Base-by-base conservation (phyloP, 1,139 yeast species). In the Suhomyces choctaworum region DNA sequence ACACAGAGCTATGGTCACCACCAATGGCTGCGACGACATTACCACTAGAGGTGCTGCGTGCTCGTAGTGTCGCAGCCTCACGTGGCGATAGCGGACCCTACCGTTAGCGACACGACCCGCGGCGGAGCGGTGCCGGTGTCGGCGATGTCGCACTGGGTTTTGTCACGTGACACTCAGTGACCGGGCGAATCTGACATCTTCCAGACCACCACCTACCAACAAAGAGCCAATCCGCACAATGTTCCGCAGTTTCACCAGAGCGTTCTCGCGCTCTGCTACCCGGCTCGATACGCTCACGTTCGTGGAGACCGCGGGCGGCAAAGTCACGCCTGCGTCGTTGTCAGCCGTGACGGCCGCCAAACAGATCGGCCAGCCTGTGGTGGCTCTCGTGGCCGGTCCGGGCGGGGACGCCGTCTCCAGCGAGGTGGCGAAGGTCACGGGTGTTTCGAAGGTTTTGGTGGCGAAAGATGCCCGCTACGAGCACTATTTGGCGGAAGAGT, bases 281-380 rank as follows among this genome's bases (percentile, higher is more conserved):
- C 51, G 58, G 30, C 52, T 60, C 24, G 58, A 69, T 25, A 87
- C 96, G 0, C 71, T 90, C 51, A 82, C 94, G 1, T 77, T 86
- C 47, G 64, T 89, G 29, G 97, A 89, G 62, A 68, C 80, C 29
- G 63, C 66, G 9, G 80, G 80, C 11, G 51, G 67, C 4, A 56
- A 60, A 36, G 64, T 86, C 35, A 63, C 82, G 1, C 78, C 94
- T 3, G 78, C 86, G 2, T 78, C 96, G 3, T 70, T 86, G 41
- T 77, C 84, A 5, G 64, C 85, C 3, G 54, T 84, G 23, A 64
- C 73, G 7, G 92, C 92, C 5, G 89, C 92, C n/a, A 54, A 56
- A 28, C 68, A 73, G 42, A 49, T 83, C 25, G 83, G 84, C 7
- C 72, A 80, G 50, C 87, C 88, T 32, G 66, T 83, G 19, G 74